Conservation (phyloP, 768 basidiomycete genomes). For the Termitomyces sp. region DNA sequence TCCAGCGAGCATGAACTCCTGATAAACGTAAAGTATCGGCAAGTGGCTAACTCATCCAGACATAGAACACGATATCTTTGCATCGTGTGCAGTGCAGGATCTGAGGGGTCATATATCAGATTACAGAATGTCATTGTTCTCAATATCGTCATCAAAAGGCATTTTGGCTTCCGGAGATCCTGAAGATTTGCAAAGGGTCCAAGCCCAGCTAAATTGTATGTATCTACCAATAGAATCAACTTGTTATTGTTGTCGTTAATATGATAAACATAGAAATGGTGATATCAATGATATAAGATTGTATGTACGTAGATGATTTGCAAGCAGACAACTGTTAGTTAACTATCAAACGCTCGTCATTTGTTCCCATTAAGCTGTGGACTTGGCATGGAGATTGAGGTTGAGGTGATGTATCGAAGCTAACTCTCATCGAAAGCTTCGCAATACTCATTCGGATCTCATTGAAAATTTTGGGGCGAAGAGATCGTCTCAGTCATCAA, state of each 20-base stretch:
- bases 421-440: no score
- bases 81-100: conserved; percentile 79
- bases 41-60: no score
- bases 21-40: no score
- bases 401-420: no score
- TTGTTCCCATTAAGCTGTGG: no score
- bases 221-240: background rate
- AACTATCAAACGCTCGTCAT: no score
- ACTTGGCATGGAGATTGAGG: no score
- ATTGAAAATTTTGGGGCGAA: no score
- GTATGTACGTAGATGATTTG: background rate
- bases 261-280: background rate
- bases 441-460: no score
- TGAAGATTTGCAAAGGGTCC: conserved; percentile 59
- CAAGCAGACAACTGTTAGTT: background rate
- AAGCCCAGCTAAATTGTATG: conserved; percentile 1
- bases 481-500: no score
- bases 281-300: background rate
- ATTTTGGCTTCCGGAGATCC: conserved; percentile 49
- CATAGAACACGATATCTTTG: no score
- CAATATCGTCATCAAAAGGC: conserved; percentile 23
- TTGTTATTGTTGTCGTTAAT: background rate
- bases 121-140: background rate
- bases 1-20: no score
- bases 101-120: conserved; percentile 39